These are phyloP conservation scores for Cryptococcus floricola DNA, from an alignment of 1,284 basidiomycete species.

Conservation along the genomic window DNA sequence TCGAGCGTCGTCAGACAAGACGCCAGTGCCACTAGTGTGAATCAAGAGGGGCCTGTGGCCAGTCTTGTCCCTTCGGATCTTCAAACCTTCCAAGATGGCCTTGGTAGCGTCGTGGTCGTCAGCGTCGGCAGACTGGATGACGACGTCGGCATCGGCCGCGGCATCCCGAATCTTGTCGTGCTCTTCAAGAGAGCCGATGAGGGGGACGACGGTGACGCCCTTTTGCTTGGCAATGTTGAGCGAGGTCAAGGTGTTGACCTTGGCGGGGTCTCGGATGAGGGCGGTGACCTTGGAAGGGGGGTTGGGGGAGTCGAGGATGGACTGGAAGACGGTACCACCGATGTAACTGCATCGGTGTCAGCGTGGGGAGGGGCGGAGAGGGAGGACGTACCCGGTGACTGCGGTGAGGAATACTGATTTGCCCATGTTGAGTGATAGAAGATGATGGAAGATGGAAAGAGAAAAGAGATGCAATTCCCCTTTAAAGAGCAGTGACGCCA, in stretches of 20 bases:
- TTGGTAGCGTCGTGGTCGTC: constrained; percentile 37
- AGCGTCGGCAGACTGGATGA: constrained; percentile 44
- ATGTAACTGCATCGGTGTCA: constrained; percentile 43
- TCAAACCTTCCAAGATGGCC: constrained; percentile 44
- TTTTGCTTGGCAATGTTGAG: constrained; percentile 9
- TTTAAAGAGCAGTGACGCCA: too few species aligned
- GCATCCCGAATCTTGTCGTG: constrained; percentile 30
- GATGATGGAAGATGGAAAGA: neutral
- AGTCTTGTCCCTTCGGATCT: constrained; percentile 36
- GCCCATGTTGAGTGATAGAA: constrained; percentile 6
- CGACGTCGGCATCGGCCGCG: constrained; percentile 39
- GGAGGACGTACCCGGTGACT: too few species aligned
- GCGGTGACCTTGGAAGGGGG: constrained; percentile 32
- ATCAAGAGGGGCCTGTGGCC: constrained; percentile 41
- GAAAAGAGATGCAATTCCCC: too few species aligned
- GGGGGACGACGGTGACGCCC: constrained; percentile 21
- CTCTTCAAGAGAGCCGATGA: constrained; percentile 36
- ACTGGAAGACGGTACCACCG: constrained; percentile 35
- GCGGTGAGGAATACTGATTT: constrained; percentile 42
- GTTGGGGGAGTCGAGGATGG: constrained; percentile 26
- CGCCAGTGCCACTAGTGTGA: constrained; percentile 49
- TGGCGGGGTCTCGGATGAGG: constrained; percentile 36
- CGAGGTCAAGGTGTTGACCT: constrained; percentile 29
- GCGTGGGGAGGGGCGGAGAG: too few species aligned
- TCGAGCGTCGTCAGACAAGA: constrained; percentile 36